Percentiles rank a stretch among this genome's conserved stretches.
Evolutionary conservation across 2,329 filamentous ascomycete genomes (phyloP).

Genomic region (Piedraia hortae): DNA sequence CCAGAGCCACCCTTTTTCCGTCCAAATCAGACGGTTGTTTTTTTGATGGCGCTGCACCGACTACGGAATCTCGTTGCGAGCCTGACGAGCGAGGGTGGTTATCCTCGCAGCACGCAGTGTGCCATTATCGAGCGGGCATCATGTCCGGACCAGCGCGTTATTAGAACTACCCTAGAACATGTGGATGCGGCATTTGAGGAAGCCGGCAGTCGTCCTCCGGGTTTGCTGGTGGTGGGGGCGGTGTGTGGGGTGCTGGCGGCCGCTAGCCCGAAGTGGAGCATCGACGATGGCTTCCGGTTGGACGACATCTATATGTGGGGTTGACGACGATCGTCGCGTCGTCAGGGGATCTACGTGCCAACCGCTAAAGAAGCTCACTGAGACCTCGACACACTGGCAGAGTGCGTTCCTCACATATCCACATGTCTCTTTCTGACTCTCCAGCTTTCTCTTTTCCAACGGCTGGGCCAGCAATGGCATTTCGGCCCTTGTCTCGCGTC

Average conservation of each 20-base stretch:
- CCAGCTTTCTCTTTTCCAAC: too few species aligned
- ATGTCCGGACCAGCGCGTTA: constrained; percentile 79
- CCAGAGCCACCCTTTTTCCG: constrained; percentile 62
- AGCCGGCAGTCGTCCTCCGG: constrained; percentile 70
- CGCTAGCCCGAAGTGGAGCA: constrained; percentile 38
- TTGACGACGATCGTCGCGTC: too few species aligned
- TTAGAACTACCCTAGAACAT: constrained; percentile 56
- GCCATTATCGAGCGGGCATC: constrained; percentile 83
- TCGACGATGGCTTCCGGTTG: constrained; percentile 69
- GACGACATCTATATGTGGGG: too few species aligned
- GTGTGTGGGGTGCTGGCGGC: constrained; percentile 56
- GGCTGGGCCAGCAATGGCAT: too few species aligned
- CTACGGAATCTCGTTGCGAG: constrained; percentile 46
- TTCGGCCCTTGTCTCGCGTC: too few species aligned
- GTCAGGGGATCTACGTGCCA: too few species aligned
- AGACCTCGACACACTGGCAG: too few species aligned
- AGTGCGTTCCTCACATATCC: too few species aligned
- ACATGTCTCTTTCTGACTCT: too few species aligned
- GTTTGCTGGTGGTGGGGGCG: constrained; percentile 57
- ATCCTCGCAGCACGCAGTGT: constrained; percentile 49
- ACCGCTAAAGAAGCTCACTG: too few species aligned
- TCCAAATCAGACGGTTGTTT: constrained; percentile 55
- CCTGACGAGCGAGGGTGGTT: constrained; percentile 24
- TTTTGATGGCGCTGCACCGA: constrained; percentile 83
- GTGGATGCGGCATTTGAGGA: constrained; percentile 65